Base-by-base conservation (phyloP, 805 yeast species). In the Scheffersomyces stipitis region DNA sequence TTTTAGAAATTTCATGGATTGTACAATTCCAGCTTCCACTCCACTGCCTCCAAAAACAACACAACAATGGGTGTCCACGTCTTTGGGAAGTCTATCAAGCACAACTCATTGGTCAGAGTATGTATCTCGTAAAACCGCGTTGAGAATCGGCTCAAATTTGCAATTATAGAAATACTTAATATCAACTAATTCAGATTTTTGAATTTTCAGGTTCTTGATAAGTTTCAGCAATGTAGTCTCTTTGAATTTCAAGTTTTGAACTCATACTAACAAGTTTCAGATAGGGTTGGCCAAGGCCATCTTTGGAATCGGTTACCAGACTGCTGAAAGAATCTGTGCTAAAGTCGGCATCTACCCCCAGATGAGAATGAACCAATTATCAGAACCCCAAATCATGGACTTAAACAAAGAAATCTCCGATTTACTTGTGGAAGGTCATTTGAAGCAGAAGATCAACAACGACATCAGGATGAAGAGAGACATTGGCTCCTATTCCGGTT, bases 341-440 rank as follows among this genome's bases (percentile, higher is more conserved):
- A 87, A 81, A 56, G 78, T 91, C 15, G 96, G 96, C 8, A 76
- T 93, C 41, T 91, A 90, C 56, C 98, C 98, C 31, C 72, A 76
- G 58, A 90, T 91, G 95, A 80, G 96, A 65, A 83, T 90, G 86
- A 93, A 86, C 59, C 96, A 93, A 63, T 75, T 93, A 26, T 71
- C 84, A 18, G 98, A 93, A 63, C 86, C 88, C 18, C 95, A 89
- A 52, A 74, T 89, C 30, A 75, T 91, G 78, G 79, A 85, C 24
- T 71, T 93, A 30, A 84, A 96, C 26, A 91, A 89, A 59, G 96
- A 93, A 59, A 71, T 93, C 33, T 79, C 95, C 1, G 83, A 80
- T 28, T 73, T 86, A 74, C 78, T 86, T 8, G 84, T 91, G 33
- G 98, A 90, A 55, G 87, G 88, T 33, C 83, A 78, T 47, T 78